These are phyloP conservation scores for Rubia tinctorum DNA, from an alignment of 305 asterid genomes.

Conservation along the genomic window DNA sequence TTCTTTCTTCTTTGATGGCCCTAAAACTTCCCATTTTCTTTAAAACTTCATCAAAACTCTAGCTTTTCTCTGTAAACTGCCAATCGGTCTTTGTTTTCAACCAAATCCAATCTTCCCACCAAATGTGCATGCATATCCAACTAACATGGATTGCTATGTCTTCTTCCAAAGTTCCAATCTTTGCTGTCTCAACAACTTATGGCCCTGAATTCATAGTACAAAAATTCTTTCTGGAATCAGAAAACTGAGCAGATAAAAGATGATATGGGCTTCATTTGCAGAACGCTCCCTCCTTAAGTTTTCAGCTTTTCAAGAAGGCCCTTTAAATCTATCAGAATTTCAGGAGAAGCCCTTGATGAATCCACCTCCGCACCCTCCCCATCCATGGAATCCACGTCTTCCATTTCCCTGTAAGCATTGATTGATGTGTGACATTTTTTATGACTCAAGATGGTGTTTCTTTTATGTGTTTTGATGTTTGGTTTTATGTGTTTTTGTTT, in stretches of 20 bases:
- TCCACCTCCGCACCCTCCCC: constrained; percentile 47
- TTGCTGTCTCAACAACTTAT: constrained; percentile 2
- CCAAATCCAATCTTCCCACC: not conserved
- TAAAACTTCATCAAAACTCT: too few species aligned
- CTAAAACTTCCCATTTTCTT: too few species aligned
- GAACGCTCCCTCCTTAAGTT: constrained; percentile 32
- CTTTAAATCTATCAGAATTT: constrained; percentile 37
- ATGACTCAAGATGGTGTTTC: too few species aligned
- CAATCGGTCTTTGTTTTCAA: not conserved
- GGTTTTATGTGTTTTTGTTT: too few species aligned
- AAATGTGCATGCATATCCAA: not conserved
- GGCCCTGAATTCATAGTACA: constrained; percentile 4
- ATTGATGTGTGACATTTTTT: too few species aligned
- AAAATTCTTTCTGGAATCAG: not conserved
- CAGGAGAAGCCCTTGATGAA: constrained; percentile 38
- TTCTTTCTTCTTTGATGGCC: too few species aligned
- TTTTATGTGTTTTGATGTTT: too few species aligned
- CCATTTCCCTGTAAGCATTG: too few species aligned
- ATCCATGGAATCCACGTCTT: too few species aligned
- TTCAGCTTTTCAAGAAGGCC: constrained; percentile 39
- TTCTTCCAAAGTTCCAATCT: constrained; percentile 9
- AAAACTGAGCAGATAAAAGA: constrained; percentile 10
- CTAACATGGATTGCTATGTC: not conserved
- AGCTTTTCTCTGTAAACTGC: too few species aligned
- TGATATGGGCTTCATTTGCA: constrained; percentile 54